These are phyloP conservation scores for Stentor roeselii DNA, from an alignment of 73 alveolate genomes.

Conservation along the genomic window DNA sequence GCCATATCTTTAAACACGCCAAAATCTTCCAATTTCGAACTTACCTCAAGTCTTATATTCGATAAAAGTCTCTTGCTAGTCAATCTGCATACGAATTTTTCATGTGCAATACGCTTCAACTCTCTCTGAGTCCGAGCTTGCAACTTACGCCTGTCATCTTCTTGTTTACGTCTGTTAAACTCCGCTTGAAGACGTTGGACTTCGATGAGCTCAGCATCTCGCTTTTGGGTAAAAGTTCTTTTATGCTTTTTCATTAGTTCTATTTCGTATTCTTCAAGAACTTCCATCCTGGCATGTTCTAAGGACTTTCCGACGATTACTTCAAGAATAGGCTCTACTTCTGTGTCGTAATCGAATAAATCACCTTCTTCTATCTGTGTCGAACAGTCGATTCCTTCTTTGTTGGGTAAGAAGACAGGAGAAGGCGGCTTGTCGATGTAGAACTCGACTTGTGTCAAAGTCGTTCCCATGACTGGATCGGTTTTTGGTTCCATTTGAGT, in stretches of 20 bases:
- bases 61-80: slow-evolving; percentile 54
- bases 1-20: slow-evolving; percentile 61
- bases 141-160: slow-evolving; percentile 69
- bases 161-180: slow-evolving; percentile 78
- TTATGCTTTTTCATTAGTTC: slow-evolving; percentile 82
- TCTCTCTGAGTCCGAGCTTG: slow-evolving; percentile 53
- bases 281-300: slow-evolving; percentile 95
- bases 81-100: slow-evolving; percentile 59
- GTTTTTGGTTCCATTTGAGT: slow-evolving; percentile 55
- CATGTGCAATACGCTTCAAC: slow-evolving; percentile 58
- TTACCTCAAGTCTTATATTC: slow-evolving; percentile 39
- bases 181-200: slow-evolving; percentile 84
- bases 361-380: slow-evolving; percentile 93
- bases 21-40: slow-evolving; percentile 39
- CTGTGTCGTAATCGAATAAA: slow-evolving; percentile 88
- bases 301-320: slow-evolving; percentile 87
- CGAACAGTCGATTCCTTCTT: slow-evolving; percentile 70
- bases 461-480: slow-evolving; percentile 70
- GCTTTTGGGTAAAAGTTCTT: slow-evolving; percentile 78
- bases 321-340: slow-evolving; percentile 89
- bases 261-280: slow-evolving; percentile 93
- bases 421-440: slow-evolving; percentile 80
- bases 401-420: slow-evolving; percentile 76
- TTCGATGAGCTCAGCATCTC: slow-evolving; percentile 83
- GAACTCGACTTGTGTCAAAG: slow-evolving; percentile 83